These are phyloP conservation scores for Comarum palustre DNA, from an alignment of 306 rosid species.

Conservation along the genomic window DNA sequence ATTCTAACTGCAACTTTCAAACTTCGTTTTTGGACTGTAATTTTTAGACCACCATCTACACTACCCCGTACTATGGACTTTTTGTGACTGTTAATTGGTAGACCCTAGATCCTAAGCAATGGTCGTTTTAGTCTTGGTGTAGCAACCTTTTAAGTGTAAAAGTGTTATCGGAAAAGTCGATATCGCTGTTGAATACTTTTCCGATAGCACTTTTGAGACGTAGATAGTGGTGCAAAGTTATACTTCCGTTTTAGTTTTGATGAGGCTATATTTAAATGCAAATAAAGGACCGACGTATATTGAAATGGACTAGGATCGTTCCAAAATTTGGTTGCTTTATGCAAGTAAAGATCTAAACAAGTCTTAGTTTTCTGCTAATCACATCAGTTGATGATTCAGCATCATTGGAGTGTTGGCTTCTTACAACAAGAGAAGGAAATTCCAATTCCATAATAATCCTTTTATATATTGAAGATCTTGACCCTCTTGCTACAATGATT, in stretches of 20 bases:
- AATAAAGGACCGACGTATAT: background rate
- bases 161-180: background rate
- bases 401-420: slow-evolving; percentile 30
- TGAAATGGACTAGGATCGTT: background rate
- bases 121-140: background rate
- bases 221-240: background rate
- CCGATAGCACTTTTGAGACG: background rate
- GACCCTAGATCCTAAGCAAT: background rate
- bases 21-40: slow-evolving; percentile 43
- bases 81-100: slow-evolving; percentile 22
- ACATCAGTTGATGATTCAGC: slow-evolving; percentile 39
- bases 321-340: background rate
- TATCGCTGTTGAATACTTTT: background rate
- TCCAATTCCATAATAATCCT: slow-evolving; percentile 12
- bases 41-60: slow-evolving; percentile 37
- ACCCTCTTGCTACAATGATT: slow-evolving; percentile 24
- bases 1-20: slow-evolving; percentile 47
- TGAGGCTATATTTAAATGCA: background rate
- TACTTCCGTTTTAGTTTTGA: background rate
- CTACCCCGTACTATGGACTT: slow-evolving; percentile 42
- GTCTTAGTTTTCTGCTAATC: slow-evolving; percentile 37
- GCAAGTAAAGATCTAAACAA: slow-evolving; percentile 21
- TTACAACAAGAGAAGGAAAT: background rate
- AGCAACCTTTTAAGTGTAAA: background rate
- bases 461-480: slow-evolving; percentile 1